Evolutionary conservation across 2,329 filamentous ascomycete species (phyloP).

Genomic region (Lachnellula arida): DNA sequence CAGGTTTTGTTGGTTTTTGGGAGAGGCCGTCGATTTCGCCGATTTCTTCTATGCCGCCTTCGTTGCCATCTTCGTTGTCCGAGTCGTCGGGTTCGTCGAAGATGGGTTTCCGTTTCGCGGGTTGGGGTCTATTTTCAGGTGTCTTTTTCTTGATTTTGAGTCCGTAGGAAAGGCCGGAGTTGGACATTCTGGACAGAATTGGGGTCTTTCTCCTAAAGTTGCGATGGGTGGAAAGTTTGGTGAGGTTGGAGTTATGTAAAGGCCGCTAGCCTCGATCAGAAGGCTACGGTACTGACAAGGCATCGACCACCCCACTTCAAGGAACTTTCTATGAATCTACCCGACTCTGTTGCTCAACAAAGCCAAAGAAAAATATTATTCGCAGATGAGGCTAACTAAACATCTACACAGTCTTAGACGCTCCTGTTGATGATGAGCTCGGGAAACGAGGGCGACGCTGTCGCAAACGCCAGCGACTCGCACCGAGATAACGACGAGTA

Average conservation of each 20-base stretch:
- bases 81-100: conserved; percentile 57
- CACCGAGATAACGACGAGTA: conserved; percentile 12
- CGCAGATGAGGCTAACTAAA: neutral
- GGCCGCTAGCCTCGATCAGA: conserved; percentile 2
- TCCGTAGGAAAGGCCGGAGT: conserved; percentile 47
- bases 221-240: neutral
- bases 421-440: conserved; percentile 15
- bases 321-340: neutral
- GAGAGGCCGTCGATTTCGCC: conserved; percentile 54
- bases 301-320: neutral
- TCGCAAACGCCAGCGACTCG: neutral
- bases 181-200: conserved; percentile 24
- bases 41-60: conserved; percentile 49
- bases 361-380: neutral
- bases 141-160: conserved; percentile 57
- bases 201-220: too few species aligned
- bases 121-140: conserved; percentile 42
- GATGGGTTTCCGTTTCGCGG: conserved; percentile 48
- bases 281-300: neutral
- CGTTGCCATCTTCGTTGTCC: conserved; percentile 44
- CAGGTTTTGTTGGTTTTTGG: conserved; percentile 30
- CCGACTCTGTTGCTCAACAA: neutral
- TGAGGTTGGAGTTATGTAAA: conserved; percentile 2
- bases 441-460: conserved; percentile 3
- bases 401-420: neutral